A percentile compares a stretch with the other conserved stretches of the same genome.
Conservation (phyloP, 2,329 filamentous ascomycete genomes). For the Pseudogymnoascus sp. region DNA sequence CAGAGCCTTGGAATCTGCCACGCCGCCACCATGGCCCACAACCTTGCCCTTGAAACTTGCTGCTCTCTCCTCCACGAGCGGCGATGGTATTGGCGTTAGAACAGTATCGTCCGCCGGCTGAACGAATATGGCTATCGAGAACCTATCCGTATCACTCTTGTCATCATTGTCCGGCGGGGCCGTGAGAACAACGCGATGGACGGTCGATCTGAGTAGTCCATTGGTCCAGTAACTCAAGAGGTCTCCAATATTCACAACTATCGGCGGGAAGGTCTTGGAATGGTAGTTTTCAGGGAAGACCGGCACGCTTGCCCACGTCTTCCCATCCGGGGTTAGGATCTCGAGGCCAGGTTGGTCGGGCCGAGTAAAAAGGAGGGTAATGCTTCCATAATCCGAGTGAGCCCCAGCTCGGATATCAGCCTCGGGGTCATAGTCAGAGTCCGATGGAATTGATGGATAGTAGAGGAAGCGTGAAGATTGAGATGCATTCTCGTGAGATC, state of each 20-base stretch:
- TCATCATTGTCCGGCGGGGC: slow-evolving; percentile 37
- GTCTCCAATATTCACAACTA: slow-evolving; percentile 65
- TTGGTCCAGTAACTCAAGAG: slow-evolving; percentile 81
- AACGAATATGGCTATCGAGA: slow-evolving; percentile 62
- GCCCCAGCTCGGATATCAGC: slow-evolving; percentile 78
- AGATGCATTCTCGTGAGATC: slow-evolving; percentile 37
- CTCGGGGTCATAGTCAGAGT: slow-evolving; percentile 36
- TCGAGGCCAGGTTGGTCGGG: slow-evolving; percentile 80
- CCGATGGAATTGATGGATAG: slow-evolving; percentile 49
- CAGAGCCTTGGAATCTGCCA: slow-evolving; percentile 30
- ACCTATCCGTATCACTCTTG: slow-evolving; percentile 38
- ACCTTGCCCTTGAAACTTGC: slow-evolving; percentile 8
- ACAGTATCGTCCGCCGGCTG: slow-evolving; percentile 48
- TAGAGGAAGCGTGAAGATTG: slow-evolving; percentile 52
- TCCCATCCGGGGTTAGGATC: slow-evolving; percentile 52
- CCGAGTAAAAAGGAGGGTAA: slow-evolving; percentile 76
- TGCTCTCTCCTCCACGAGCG: slow-evolving; percentile 39
- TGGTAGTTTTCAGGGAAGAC: slow-evolving; percentile 54
- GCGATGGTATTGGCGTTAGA: slow-evolving; percentile 52
- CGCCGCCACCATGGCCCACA: slow-evolving; percentile 18
- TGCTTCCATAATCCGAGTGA: slow-evolving; percentile 70
- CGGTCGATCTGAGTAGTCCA: slow-evolving; percentile 75
- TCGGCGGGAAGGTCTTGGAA: slow-evolving; percentile 47
- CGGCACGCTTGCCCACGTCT: slow-evolving; percentile 55
- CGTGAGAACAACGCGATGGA: slow-evolving; percentile 79